Evolutionary conservation across 176 grass and related monocot genomes (phyloP), one percentile per base, ranked within the genome.

Genomic region (Ananas comosus): DNA sequence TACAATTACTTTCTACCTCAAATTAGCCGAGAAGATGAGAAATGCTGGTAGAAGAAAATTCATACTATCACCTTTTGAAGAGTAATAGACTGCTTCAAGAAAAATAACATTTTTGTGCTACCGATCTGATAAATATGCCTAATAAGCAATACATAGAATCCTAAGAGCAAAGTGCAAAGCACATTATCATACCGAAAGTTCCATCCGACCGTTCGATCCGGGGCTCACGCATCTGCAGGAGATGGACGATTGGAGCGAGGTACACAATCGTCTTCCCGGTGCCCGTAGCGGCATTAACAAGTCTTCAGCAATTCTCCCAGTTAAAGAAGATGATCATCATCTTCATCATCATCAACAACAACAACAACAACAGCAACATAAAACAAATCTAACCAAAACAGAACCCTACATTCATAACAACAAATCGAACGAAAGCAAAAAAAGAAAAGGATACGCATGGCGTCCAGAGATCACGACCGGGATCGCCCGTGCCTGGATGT

Each of bases 261-360:
- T 99, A 99, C 0, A 80, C 86, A 54, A 99, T 81, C 11, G 94
- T 99, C 73, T 99, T 99, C 17, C 89, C 94, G 2, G 94, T 93
- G 42, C 94, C 94, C 25, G 94, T 99, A 29, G 89, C 89, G 51
- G 94, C 94, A 86, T 99, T 99, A 63, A 99, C 87, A 51, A 99
- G 80, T 69, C 94, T 99, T 88, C 69, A 71, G 42, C 78, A 47
- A 59, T 17, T 59, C 19, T 10, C 14, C 11, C 18, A 29, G 59
- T 57, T 5, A 75, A 53, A 63, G 61, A 49, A 23, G 64, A 73
- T 56, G n/a, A 76, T 27, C 25, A 27, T 27, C 25, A 27, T 27
- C 25, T 1, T 27, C 1, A 27, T 27, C 25, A 27, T 27, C 48
- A 53, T 16, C 2, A 16, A 52, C 17, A 11, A 57, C 51, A 22